Evolutionary conservation across 2,329 filamentous ascomycete genomes (phyloP).

Genomic region (Curvularia spicifera): DNA sequence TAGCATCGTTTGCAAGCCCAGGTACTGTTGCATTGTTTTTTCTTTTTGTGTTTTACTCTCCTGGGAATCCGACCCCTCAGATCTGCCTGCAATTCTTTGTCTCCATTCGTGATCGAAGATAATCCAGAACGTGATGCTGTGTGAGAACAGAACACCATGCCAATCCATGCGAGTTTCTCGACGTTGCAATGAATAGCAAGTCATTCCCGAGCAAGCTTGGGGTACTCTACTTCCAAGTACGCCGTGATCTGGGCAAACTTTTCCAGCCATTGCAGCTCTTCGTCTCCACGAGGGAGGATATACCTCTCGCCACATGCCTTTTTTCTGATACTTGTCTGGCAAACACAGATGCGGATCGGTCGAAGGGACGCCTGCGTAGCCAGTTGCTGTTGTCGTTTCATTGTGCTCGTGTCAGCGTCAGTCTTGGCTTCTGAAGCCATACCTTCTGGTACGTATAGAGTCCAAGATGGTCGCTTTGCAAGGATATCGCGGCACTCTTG

Average conservation of each 20-base stretch:
- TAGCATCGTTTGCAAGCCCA: not conserved
- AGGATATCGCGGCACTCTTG: not conserved
- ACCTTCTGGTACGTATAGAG: not conserved
- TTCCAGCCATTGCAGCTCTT: constrained; percentile 13
- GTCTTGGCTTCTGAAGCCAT: not conserved
- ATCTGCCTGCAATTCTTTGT: not conserved
- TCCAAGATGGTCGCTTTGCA: constrained; percentile 1
- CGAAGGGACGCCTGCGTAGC: not conserved
- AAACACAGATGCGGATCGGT: not conserved
- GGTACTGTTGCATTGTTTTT: not conserved
- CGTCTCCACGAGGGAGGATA: constrained; percentile 5
- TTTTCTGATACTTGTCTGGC: not conserved
- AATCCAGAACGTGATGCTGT: not conserved
- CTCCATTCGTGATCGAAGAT: not conserved
- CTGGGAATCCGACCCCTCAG: not conserved
- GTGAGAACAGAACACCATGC: not conserved
- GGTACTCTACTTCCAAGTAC: constrained; percentile 11
- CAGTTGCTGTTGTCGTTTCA: not conserved
- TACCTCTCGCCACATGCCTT: not conserved
- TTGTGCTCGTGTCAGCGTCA: not conserved
- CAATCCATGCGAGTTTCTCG: not conserved
- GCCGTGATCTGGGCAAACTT: constrained; percentile 7
- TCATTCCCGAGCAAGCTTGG: not conserved
- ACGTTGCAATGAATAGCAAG: not conserved
- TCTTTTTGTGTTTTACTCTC: not conserved